Base-by-base conservation (phyloP, 169 alveolate species). In the Eimeria sp. region DNA sequence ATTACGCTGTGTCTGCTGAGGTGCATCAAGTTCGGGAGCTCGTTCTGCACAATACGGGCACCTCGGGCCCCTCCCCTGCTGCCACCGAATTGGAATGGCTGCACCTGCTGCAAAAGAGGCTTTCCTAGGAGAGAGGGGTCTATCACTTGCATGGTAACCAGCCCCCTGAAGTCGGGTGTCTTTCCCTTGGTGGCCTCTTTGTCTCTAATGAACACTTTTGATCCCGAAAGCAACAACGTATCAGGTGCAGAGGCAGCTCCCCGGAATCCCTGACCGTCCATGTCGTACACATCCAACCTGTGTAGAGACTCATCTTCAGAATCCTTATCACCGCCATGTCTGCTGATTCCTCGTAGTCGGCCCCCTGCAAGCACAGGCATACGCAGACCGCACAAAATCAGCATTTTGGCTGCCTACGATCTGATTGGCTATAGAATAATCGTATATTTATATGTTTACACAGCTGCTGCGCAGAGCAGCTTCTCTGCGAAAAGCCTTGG, bases 111-210 rank as follows among this genome's bases (percentile, higher is more conserved):
- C 63, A 86, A 25, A 14, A 86, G 58, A 30, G 58, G 43, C 22
- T 47, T 58, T 18, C 93, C 93, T 0, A 86, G 80, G 61, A 86
- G 45, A 3, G 93, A 86, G 18, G 93, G 82, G 63, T 63, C 93
- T 14, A 86, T 58, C 20, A 86, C 63, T 49, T 86, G 93, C 93
- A 86, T 63, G 51, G 80, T 86, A 13, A 58, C 45, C n/a, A 86
- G 65, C 47, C 93, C 93, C n/a, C 49, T 22, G 67, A 86, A 86
- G 45, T 86, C 80, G 40, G 72, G 47, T 27, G 58, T 14, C 82
- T 43, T 40, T 2, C 80, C 58, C 27, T 11, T 30, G 51, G 65
- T 13, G 13, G 47, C 51, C 45, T 58, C 93, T 27, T 61, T 61
- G 76, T 25, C n/a, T 27, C 93, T 20, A 40, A 86, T 58, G 63